These are phyloP conservation scores for Polytrichum formosum DNA, from an alignment of 225 moss, liverwort and hornwort genomes.

Conservation along the genomic window DNA sequence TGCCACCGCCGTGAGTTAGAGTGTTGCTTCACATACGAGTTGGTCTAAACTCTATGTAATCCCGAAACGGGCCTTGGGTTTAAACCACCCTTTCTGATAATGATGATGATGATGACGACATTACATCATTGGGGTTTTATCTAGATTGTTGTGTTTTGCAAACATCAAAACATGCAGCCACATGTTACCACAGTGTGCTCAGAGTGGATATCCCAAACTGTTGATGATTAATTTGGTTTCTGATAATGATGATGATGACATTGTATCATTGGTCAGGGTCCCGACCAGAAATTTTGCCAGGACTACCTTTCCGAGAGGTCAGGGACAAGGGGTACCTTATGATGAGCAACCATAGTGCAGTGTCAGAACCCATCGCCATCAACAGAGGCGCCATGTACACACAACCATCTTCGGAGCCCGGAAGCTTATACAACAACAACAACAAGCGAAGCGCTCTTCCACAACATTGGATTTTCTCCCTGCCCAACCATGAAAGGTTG, in stretches of 20 bases:
- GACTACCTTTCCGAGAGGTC: slow-evolving; percentile 18
- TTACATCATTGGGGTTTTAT: no score
- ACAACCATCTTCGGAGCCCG: slow-evolving; percentile 20
- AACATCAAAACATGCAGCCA: no score
- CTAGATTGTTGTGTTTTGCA: no score
- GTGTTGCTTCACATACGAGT: no score
- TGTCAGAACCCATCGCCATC: slow-evolving; percentile 22
- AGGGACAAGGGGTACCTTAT: slow-evolving; percentile 6
- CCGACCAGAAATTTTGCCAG: not conserved
- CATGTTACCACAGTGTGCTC: no score
- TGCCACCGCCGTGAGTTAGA: no score
- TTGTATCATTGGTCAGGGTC: slow-evolving; percentile 1
- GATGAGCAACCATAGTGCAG: slow-evolving; percentile 17
- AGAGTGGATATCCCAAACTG: no score
- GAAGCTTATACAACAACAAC: slow-evolving; percentile 16
- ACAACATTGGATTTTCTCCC: slow-evolving; percentile 31
- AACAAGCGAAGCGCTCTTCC: slow-evolving; percentile 15
- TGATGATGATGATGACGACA: no score
- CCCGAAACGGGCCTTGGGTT: no score
- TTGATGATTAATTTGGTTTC: no score
- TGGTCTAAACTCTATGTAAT: no score
- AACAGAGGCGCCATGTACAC: slow-evolving; percentile 8
- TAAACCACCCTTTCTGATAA: no score
- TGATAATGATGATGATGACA: not conserved
- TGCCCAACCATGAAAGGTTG: not conserved